These are phyloP conservation scores for Hysterium pulicare DNA, from an alignment of 2,329 filamentous ascomycete genomes.

Conservation along the genomic window DNA sequence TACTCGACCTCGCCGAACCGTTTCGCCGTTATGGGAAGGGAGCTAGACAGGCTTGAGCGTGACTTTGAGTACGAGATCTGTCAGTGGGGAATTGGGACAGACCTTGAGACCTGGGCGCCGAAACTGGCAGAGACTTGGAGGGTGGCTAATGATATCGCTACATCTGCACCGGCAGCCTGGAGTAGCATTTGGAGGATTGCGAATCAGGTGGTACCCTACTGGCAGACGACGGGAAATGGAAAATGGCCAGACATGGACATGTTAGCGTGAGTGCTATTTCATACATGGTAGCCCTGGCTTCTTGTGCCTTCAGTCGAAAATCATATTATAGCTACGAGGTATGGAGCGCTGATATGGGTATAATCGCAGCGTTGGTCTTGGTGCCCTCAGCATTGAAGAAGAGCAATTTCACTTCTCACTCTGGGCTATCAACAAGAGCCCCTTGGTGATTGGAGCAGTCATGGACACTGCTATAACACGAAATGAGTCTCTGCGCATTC, in stretches of 20 bases:
- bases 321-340: too few relatives aligned
- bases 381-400: slow-evolving; percentile 34
- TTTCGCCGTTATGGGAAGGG: slow-evolving; percentile 27
- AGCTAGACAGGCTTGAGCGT: slow-evolving; percentile 24
- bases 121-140: slow-evolving; percentile 36
- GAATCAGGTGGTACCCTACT: slow-evolving; percentile 30
- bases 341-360: too few relatives aligned
- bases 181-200: slow-evolving; percentile 33
- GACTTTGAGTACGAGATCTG: slow-evolving; percentile 36
- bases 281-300: neutral
- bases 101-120: slow-evolving; percentile 33
- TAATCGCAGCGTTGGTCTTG: slow-evolving; percentile 33
- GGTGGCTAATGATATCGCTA: slow-evolving; percentile 34
- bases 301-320: slow-evolving; percentile 4
- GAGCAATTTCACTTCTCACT: slow-evolving; percentile 46
- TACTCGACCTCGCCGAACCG: slow-evolving; percentile 26
- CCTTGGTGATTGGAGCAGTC: slow-evolving; percentile 43
- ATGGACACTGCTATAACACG: slow-evolving; percentile 24
- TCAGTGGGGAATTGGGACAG: slow-evolving; percentile 38
- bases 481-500: slow-evolving; percentile 20
- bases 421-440: slow-evolving; percentile 47
- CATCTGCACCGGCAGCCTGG: slow-evolving; percentile 34
- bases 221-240: slow-evolving; percentile 22
- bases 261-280: slow-evolving; percentile 29
- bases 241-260: slow-evolving; percentile 42